Percentiles rank a stretch among this genome's conserved stretches.
Evolutionary conservation across 2,329 filamentous ascomycete species (phyloP).

Genomic region (Fusarium sp.): DNA sequence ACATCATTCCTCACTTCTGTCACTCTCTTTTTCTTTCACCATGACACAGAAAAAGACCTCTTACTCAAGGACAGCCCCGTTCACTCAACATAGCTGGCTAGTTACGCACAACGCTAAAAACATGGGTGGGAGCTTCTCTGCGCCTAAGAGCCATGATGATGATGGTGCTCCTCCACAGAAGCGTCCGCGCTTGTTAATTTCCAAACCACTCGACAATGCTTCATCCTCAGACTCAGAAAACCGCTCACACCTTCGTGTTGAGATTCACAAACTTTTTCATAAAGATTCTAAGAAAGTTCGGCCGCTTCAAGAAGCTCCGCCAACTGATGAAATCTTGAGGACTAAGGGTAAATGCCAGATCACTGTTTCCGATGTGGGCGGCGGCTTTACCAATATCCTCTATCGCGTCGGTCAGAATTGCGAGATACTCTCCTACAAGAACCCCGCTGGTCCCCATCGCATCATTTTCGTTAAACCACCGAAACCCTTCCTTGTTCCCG

Average conservation of each 20-base stretch:
- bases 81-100: conserved; percentile 67
- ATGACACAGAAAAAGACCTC: conserved; percentile 62
- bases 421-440: conserved; percentile 63
- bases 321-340: conserved; percentile 49
- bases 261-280: conserved; percentile 66
- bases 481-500: conserved; percentile 64
- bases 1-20: conserved; percentile 34
- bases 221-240: conserved; percentile 50
- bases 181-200: conserved; percentile 62
- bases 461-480: conserved; percentile 63
- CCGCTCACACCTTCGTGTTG: conserved; percentile 62
- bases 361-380: conserved; percentile 53
- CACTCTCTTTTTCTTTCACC: conserved; percentile 54
- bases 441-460: conserved; percentile 59
- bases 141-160: conserved; percentile 52
- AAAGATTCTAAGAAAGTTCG: conserved; percentile 58
- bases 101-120: conserved; percentile 60
- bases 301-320: conserved; percentile 45
- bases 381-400: conserved; percentile 57
- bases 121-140: conserved; percentile 55
- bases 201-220: conserved; percentile 50
- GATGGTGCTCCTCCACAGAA: conserved; percentile 60
- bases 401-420: conserved; percentile 68
- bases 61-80: conserved; percentile 63
- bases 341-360: conserved; percentile 55